Percentiles rank a stretch among this genome's conserved stretches.
phyloP scores from a whole-genome alignment of 1,284 basidiomycete species.

The Fomes fomentarius region DNA sequence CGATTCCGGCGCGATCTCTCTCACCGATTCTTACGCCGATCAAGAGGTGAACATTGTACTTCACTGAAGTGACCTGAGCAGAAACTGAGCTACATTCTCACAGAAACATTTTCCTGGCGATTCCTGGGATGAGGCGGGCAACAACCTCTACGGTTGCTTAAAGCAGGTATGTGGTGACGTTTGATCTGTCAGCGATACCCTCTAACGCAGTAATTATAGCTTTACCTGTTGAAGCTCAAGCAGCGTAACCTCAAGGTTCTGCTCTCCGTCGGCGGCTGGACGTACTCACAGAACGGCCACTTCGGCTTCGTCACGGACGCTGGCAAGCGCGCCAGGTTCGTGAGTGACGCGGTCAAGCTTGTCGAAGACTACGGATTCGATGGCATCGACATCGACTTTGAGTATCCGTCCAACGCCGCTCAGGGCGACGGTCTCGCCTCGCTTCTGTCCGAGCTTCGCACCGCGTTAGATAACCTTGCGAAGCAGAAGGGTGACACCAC shows the following conservation, averaged over 20 bases:
- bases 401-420: constrained; percentile 55
- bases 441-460: constrained; percentile 58
- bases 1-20: constrained; percentile 63
- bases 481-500: constrained; percentile 58
- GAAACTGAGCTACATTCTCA: neutral
- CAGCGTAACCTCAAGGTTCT: constrained; percentile 80
- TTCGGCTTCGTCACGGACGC: constrained; percentile 64
- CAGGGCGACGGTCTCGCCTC: constrained; percentile 63
- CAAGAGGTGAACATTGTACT: constrained; percentile 57
- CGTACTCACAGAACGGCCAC: constrained; percentile 68
- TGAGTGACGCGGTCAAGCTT: constrained; percentile 68
- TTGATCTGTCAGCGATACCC: neutral
- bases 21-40: constrained; percentile 86
- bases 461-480: constrained; percentile 55
- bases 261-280: constrained; percentile 79
- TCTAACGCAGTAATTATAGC: constrained; percentile 27
- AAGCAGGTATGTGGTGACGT: constrained; percentile 70
- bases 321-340: constrained; percentile 68
- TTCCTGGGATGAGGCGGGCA: constrained; percentile 64
- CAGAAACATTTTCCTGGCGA: constrained; percentile 71
- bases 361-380: constrained; percentile 90
- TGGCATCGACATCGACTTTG: constrained; percentile 79
- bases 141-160: constrained; percentile 85
- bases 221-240: constrained; percentile 71
- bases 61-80: neutral